Conservation (phyloP, 2,329 filamentous ascomycete species). For the Trichothecium sympodiale region DNA sequence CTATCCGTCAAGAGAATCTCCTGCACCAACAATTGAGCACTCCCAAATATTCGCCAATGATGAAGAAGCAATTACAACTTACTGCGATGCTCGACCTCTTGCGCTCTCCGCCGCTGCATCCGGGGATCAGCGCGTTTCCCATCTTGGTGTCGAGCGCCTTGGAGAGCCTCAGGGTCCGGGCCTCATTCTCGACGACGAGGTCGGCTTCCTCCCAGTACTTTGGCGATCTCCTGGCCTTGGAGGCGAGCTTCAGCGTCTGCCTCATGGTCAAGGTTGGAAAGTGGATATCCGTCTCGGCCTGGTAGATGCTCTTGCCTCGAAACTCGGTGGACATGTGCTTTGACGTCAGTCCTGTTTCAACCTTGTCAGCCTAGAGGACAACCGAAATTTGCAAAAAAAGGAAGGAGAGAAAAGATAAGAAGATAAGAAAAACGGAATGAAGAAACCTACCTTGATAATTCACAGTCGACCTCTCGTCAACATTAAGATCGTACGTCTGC, state of each 20-base stretch:
- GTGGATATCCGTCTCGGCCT: conserved; percentile 50
- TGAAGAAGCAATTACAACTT: too few species aligned
- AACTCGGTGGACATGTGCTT: conserved; percentile 47
- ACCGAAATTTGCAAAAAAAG: too few species aligned
- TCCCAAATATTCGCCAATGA: too few species aligned
- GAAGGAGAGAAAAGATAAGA: too few species aligned
- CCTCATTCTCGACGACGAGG: not conserved
- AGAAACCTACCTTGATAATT: conserved; percentile 44
- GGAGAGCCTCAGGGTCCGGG: conserved; percentile 33
- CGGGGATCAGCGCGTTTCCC: conserved; percentile 63
- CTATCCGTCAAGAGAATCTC: too few species aligned
- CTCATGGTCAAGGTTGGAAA: conserved; percentile 70
- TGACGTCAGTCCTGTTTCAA: conserved; percentile 25
- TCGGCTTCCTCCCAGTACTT: too few species aligned
- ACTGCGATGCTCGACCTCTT: conserved; percentile 67
- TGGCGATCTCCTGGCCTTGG: conserved; percentile 54
- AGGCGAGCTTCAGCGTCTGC: conserved; percentile 61
- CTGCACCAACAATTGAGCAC: too few species aligned
- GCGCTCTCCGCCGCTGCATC: conserved; percentile 59
- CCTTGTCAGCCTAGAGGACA: too few species aligned
- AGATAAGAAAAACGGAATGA: too few species aligned
- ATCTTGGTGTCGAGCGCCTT: conserved; percentile 65
- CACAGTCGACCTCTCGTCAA: conserved; percentile 38
- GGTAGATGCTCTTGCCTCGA: conserved; percentile 59
- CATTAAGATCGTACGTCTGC: conserved; percentile 44